These are phyloP conservation scores for Ascochyta lentis DNA, from an alignment of 2,329 filamentous ascomycete species.

Conservation along the genomic window DNA sequence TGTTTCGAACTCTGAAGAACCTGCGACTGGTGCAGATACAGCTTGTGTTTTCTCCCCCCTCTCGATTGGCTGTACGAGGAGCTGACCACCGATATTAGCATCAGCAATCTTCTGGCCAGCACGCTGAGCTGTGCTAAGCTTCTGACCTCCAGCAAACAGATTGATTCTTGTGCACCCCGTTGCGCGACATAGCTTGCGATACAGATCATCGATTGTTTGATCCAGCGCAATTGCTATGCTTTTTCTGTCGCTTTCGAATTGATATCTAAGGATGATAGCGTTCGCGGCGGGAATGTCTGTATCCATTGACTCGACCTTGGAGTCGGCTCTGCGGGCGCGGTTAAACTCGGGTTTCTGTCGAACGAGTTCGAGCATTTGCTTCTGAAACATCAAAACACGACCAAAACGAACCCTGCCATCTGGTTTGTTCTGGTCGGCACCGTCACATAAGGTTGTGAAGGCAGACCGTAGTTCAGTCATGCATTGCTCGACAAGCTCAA, in stretches of 20 bases:
- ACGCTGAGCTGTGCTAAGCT: conserved; percentile 66
- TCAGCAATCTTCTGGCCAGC: conserved; percentile 68
- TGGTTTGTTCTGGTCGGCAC: conserved; percentile 9
- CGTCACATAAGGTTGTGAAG: conserved; percentile 23
- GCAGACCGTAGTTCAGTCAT: conserved; percentile 63
- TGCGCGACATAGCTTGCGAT: conserved; percentile 69
- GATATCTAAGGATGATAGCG: conserved; percentile 72
- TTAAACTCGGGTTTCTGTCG: conserved; percentile 43
- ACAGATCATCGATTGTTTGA: conserved; percentile 74
- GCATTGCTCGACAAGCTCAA: conserved; percentile 75
- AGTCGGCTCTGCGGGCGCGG: conserved; percentile 39
- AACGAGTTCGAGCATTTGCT: conserved; percentile 39
- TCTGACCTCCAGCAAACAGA: conserved; percentile 72
- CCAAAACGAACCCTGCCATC: conserved; percentile 36
- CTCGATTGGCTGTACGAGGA: conserved; percentile 42
- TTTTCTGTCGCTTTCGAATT: conserved; percentile 68
- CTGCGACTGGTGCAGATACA: conserved; percentile 20
- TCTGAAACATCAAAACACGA: conserved; percentile 46
- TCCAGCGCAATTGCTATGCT: conserved; percentile 70
- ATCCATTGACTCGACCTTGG: conserved; percentile 43
- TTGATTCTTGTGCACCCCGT: conserved; percentile 80
- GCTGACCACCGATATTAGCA: conserved; percentile 31
- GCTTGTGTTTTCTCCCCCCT: conserved; percentile 36
- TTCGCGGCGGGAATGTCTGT: conserved; percentile 67
- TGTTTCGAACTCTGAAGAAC: conserved; percentile 68